These are phyloP conservation scores for Gentiana straminea DNA, from an alignment of 257 asterid genomes.

Conservation along the genomic window DNA sequence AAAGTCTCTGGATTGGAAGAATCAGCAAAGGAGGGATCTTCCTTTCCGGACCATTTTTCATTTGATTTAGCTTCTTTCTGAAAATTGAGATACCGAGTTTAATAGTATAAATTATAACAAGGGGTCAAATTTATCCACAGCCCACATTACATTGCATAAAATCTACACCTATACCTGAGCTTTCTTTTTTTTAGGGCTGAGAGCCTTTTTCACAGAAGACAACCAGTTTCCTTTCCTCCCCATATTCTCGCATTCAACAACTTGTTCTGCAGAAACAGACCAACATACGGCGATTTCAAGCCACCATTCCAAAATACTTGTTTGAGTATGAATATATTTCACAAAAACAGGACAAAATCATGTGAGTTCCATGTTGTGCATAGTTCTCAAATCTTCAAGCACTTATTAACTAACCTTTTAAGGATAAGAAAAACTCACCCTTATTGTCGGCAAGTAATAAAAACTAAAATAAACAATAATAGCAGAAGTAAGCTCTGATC, in stretches of 20 bases:
- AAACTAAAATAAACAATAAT: neutral
- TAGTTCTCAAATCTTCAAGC: neutral
- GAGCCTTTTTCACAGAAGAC: slow-evolving; percentile 78
- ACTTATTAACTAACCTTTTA: neutral
- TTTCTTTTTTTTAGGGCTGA: slow-evolving; percentile 57
- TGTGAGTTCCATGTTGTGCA: neutral
- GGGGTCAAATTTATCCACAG: neutral
- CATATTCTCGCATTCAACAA: slow-evolving; percentile 54
- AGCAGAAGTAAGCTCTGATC: neutral
- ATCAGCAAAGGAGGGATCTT: slow-evolving; percentile 30
- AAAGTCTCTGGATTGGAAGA: slow-evolving; percentile 27
- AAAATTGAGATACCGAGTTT: neutral
- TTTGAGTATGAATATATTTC: neutral
- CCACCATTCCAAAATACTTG: slow-evolving; percentile 7
- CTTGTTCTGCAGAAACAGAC: slow-evolving; percentile 13
- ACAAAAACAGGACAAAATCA: neutral
- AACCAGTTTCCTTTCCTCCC: slow-evolving; percentile 89
- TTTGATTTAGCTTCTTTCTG: slow-evolving; percentile 46
- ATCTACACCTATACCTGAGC: slow-evolving; percentile 31
- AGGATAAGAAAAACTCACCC: too few species aligned
- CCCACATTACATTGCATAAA: neutral
- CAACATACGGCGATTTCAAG: slow-evolving; percentile 3
- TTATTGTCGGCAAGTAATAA: neutral
- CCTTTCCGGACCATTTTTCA: slow-evolving; percentile 39
- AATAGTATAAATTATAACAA: too few species aligned